phyloP scores from a whole-genome alignment of 2,329 filamentous ascomycete species.

The Colletotrichum sp. region DNA sequence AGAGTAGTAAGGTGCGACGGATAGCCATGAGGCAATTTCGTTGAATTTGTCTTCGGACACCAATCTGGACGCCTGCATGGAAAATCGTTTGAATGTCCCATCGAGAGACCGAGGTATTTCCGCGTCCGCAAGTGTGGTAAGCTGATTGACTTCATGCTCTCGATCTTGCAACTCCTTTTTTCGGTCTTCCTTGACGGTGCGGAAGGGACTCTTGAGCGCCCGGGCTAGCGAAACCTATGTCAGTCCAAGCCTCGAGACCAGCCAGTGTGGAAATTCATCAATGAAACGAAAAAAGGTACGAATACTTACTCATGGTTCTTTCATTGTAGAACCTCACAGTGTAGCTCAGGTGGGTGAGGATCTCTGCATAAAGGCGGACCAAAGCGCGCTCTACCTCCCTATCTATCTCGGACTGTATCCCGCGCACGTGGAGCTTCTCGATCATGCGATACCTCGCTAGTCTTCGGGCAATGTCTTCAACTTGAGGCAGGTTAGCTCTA shows the following conservation, averaged over 20 bases:
- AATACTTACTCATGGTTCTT: not conserved
- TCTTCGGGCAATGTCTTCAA: not conserved
- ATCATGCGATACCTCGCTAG: not conserved
- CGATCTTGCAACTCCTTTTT: not conserved
- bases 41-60: not conserved
- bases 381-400: not conserved
- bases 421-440: not conserved
- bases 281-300: too few relatives aligned
- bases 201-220: not conserved
- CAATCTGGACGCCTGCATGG: not conserved
- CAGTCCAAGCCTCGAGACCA: too few relatives aligned
- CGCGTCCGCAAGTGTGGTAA: not conserved
- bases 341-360: not conserved
- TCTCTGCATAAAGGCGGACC: not conserved
- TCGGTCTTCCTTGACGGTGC: not conserved
- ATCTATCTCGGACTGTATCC: not conserved
- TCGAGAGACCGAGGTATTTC: fast-evolving
- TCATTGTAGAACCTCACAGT: not conserved
- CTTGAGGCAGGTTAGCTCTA: not conserved
- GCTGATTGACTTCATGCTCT: not conserved
- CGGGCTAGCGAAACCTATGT: not conserved
- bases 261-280: too few relatives aligned
- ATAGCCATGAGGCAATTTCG: not conserved
- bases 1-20: not conserved
- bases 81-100: not conserved